A percentile compares a stretch with the other conserved stretches of the same genome.
Conservation (phyloP, 345 rosid genomes). For the Moricandia arvensis region DNA sequence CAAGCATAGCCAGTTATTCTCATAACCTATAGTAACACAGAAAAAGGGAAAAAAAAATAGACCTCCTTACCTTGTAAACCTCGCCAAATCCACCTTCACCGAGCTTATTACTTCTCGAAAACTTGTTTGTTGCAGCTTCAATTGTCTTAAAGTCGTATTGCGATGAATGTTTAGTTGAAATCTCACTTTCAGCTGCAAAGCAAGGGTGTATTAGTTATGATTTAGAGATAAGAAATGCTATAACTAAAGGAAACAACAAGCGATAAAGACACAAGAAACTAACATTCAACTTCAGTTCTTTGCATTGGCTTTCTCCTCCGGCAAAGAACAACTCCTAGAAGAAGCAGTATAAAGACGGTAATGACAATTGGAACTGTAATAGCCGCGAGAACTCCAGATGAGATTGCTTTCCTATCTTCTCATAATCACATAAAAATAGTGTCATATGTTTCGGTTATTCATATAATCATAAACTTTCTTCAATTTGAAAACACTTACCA, state of each 20-base stretch:
- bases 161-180: conserved; percentile 37
- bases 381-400: not conserved
- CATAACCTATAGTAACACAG: not conserved
- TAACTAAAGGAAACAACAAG: not conserved
- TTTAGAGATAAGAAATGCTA: not conserved
- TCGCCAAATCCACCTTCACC: conserved; percentile 77
- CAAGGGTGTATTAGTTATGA: not conserved
- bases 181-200: conserved; percentile 39
- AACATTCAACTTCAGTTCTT: conserved; percentile 12
- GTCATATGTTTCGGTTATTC: not conserved
- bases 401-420: not conserved
- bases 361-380: not conserved
- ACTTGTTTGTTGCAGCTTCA: conserved; percentile 48
- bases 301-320: conserved; percentile 15
- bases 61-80: conserved; percentile 53
- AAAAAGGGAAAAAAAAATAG: not conserved
- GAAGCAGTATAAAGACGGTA: not conserved
- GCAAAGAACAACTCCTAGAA: conserved; percentile 1
- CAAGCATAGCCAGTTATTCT: not conserved
- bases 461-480: not conserved
- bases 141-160: conserved; percentile 43
- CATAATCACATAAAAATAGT: conserved; percentile 8
- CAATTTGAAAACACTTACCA: not conserved
- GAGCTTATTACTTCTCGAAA: conserved; percentile 47
- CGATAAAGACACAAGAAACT: conserved; percentile 15